Evolutionary conservation across 2,329 filamentous ascomycete genomes (phyloP), one percentile per base, ranked within the genome.

Genomic region (Monilinia fructigena): DNA sequence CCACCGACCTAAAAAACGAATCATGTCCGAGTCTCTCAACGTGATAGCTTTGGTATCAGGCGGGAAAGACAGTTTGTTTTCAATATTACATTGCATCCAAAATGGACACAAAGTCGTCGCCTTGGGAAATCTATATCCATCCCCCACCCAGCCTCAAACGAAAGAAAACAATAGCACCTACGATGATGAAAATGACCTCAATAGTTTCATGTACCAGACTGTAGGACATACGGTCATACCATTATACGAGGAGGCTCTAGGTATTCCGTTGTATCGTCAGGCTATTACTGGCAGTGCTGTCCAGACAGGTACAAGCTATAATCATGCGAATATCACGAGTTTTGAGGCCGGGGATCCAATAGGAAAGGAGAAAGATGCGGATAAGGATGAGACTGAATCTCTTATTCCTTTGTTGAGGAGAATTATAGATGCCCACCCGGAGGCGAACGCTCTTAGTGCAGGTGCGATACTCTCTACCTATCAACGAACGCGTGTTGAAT

Each of bases 201-300:
- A 99, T 78, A 97, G 93, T 80, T 98, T 95, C 87, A 99, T 99
- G 95, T 99, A 98, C 82, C 95, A 99, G 81, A 99, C 95, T 3
- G 91, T 97, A 68, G 95, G 95, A 16, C 92, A 98, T 78, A 84
- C 87, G 67, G 82, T 97, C 23, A 89, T 98, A 66, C 92, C 93
- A 2, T 83, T 97, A 20, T 98, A 97, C 76, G 88, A 89, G 68
- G 78, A 85, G 58, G 93, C 92, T 45, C 87, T 97, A 1, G 87
- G 84, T 0, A 82, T 98, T 45, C 94, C 94, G 31, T 82, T 99
- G 2, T 97, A 95, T 78, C 88, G 95, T 26, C 86, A 89, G 72
- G 81, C 86, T 63, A 97, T 98, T 72, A 76, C 78, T 1, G 95
- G 94, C 52, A 81, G 79, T 6, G 90, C 92, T 0, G 83, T 90